Conservation (phyloP, 768 basidiomycete species). For the Leccinellum albellum region DNA sequence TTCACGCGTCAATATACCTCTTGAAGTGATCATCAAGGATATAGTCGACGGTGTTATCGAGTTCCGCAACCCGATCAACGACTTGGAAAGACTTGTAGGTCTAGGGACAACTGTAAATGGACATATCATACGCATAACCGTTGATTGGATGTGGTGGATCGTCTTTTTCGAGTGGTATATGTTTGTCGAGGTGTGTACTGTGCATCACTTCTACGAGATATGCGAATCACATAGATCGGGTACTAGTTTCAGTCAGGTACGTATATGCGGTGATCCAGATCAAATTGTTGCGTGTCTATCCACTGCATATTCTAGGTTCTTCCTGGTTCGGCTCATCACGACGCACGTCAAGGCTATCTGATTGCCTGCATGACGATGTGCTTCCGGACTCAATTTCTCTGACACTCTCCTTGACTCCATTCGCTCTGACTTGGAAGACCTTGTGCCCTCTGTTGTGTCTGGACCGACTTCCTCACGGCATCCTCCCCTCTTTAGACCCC, state of each 20-base stretch:
- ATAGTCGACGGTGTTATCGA: constrained; percentile 41
- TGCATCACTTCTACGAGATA: not conserved
- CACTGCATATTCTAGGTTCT: not conserved
- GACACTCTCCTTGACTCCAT: constrained; percentile 8
- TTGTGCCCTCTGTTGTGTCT: constrained; percentile 21
- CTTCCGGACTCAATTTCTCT: constrained; percentile 3
- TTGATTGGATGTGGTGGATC: constrained; percentile 33
- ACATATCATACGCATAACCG: constrained; percentile 34
- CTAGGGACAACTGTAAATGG: constrained; percentile 34
- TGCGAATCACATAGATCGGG: not conserved
- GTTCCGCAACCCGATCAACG: constrained; percentile 36
- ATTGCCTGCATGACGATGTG: not conserved
- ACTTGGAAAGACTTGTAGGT: constrained; percentile 37
- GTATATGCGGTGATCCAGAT: constrained; percentile 13
- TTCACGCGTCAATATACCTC: constrained; percentile 30
- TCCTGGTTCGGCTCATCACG: not conserved
- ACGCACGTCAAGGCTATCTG: not conserved
- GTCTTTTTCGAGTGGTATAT: constrained; percentile 36
- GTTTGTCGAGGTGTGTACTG: constrained; percentile 19
- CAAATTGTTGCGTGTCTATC: not conserved
- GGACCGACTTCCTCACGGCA: constrained; percentile 11
- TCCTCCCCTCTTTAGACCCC: constrained; percentile 9
- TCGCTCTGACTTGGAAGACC: constrained; percentile 4
- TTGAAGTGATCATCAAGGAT: constrained; percentile 35
- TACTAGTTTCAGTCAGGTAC: constrained; percentile 19